These are phyloP conservation scores for Crataegus laevigata DNA, from an alignment of 306 rosid genomes.

Conservation along the genomic window DNA sequence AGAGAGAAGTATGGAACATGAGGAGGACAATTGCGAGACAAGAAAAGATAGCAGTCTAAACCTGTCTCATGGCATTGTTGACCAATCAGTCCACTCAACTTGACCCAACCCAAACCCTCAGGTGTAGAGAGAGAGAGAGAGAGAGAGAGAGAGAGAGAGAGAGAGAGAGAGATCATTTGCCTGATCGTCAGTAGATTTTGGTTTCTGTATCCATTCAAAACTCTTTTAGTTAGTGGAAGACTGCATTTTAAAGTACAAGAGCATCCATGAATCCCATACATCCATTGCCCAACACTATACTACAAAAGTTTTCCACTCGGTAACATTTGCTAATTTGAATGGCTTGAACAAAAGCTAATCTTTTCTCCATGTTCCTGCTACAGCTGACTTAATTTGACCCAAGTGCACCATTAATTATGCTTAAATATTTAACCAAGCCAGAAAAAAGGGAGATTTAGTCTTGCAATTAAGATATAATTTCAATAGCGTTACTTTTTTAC, in stretches of 20 bases:
- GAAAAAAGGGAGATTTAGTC: too few species aligned
- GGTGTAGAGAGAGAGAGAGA: conserved; percentile 20
- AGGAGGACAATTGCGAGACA: conserved; percentile 50
- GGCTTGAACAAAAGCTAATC: conserved; percentile 14
- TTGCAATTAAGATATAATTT: too few species aligned
- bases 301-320: conserved; percentile 25
- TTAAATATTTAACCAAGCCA: background rate
- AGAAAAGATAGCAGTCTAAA: conserved; percentile 55
- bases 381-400: conserved; percentile 20
- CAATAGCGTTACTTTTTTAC: too few species aligned
- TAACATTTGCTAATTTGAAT: conserved; percentile 24
- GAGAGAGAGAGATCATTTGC: conserved; percentile 14
- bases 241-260: conserved; percentile 53
- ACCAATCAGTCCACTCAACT: conserved; percentile 67
- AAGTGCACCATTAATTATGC: conserved; percentile 8
- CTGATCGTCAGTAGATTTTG: conserved; percentile 9
- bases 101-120: conserved; percentile 20
- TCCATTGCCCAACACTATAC: conserved; percentile 31
- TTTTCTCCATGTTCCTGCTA: conserved; percentile 18
- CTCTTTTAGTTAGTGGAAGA: conserved; percentile 41
- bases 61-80: conserved; percentile 63
- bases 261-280: conserved; percentile 12
- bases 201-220: conserved; percentile 18
- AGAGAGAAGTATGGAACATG: conserved; percentile 5
- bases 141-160: background rate